Evolutionary conservation across 140 eudicot genomes (phyloP), one percentile per base, ranked within the genome.

Genomic region (Flaveria floridana): DNA sequence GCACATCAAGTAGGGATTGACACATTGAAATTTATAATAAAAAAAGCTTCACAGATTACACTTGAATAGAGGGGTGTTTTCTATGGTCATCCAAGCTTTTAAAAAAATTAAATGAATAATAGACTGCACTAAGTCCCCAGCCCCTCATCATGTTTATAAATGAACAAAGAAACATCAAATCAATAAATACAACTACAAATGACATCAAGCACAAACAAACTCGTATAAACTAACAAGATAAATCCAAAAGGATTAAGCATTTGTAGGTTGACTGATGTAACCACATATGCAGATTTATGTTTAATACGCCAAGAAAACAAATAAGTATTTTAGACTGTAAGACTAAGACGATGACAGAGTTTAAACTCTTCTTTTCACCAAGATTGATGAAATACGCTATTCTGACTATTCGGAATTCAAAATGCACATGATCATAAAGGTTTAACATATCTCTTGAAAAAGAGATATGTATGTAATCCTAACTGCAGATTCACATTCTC

Each of bases 1-100:
- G 78, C 42, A 75, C 1, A 65, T 37, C 71, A 64, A 15, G 47
- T 46, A 73, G 57, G 73, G 57, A 55, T 74, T 52, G 65, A 3
- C 72, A 70, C 51, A 44, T 37, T 15, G 2, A 51, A 66, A n/a
- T 9, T 21, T 46, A 59, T 30, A 20, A 59, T 46, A 51, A 74
- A 7, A 48, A 70, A 59, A 61, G 10, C 67, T 26, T 34, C 41
- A 34, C 41, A 34, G 41, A 34, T 55, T 14, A 58, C 39, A 23
- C 61, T 53, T 50, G 19, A 3, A 50, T 50, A 50, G 0, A 50
- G n/a, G 16, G 14, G 55, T 50, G 15, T 14, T 50, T 53, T 21
- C 18, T 9, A 1, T 5, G 23, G 20, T 53, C 59, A 53, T 53
- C 23, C 65, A 58, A 58, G 30, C 3, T 26, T 26, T 26, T 26